Base-by-base conservation (phyloP, 2,329 filamentous ascomycete species). In the Ramularia endophylla region DNA sequence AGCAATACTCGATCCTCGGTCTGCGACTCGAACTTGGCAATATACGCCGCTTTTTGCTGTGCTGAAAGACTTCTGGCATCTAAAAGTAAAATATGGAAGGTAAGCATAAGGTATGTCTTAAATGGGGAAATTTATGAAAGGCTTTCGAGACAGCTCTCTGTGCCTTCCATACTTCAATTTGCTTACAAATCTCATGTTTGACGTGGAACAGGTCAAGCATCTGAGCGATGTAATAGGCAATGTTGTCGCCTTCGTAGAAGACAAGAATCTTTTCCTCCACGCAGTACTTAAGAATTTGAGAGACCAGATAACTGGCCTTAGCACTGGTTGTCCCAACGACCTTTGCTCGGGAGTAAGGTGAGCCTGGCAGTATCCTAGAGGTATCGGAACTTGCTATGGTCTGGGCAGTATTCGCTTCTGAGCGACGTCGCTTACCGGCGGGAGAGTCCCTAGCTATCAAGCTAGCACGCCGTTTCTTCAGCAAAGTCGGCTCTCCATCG, bases 241-340 rank as follows among this genome's bases (percentile, higher is more conserved):
- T 75, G 53, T 94, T 90, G 46, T 92, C 84, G 22, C 85, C 83
- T 46, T 94, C 87, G 60, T 95, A 95, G 62, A 97, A 97, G 8
- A 95, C 76, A 38, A 95, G 78, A 3, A 94, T 92, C 63, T 95
- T 94, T 56, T 95, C 88, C 0, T 74, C 65, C 1, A 72, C 63
- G 39, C 92, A 78, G 47, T 89, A 72, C 38, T 75, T 69, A 4
- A 81, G 63, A 9, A 95, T 80, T 22, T 78, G 73, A 40, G 88
- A 83, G 13, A 95, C 68, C 5, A 95, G 69, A 56, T 95, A 95
- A 2, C 85, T 89, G 2, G 95, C 71, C 62, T 97, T 97, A 0
- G 85, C 80, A 0, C 89, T 95, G 0, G 81, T 78, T 0, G 89
- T 95, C 3, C 86, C 87, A n/a, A 85, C 67, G 15, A 94, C 71